phyloP scores from a whole-genome alignment of 345 rosid genomes.

The Eucalyptus melliodora region DNA sequence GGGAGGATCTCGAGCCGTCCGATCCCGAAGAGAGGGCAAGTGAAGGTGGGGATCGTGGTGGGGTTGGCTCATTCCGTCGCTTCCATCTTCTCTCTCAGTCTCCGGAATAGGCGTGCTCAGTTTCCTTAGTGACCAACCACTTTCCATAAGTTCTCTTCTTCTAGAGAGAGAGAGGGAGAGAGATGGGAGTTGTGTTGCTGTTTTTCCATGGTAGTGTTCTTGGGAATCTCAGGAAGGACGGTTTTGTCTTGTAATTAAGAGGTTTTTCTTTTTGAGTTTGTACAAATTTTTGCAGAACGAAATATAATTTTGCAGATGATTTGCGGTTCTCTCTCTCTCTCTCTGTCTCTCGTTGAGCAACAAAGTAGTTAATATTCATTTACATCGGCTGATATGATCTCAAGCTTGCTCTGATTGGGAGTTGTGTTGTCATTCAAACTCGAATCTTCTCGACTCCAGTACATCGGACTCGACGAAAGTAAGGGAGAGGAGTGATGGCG shows the following conservation, averaged over 20 bases:
- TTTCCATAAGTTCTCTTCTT: background rate
- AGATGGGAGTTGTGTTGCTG: background rate
- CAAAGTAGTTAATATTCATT: background rate
- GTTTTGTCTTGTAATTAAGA: background rate
- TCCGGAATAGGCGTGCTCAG: background rate
- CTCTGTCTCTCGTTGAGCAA: background rate
- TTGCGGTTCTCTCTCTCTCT: background rate
- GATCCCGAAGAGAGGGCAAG: conserved; percentile 40
- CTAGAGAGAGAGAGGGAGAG: background rate
- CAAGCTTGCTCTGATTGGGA: background rate
- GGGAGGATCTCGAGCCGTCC: conserved; percentile 2
- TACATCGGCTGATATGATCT: background rate
- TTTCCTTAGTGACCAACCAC: background rate
- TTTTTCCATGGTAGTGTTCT: background rate
- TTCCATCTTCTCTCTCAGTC: conserved; percentile 11
- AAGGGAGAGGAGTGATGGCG: background rate
- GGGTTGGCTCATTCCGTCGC: conserved; percentile 38
- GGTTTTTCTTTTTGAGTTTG: background rate
- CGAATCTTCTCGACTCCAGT: background rate
- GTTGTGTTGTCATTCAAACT: background rate
- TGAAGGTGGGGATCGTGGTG: conserved; percentile 25
- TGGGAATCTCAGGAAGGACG: background rate
- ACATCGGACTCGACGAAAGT: background rate
- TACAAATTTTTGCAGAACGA: background rate
- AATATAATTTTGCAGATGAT: background rate